Evolutionary conservation across 139 green algal species (phyloP).

Genomic region (Trebouxia sp.): DNA sequence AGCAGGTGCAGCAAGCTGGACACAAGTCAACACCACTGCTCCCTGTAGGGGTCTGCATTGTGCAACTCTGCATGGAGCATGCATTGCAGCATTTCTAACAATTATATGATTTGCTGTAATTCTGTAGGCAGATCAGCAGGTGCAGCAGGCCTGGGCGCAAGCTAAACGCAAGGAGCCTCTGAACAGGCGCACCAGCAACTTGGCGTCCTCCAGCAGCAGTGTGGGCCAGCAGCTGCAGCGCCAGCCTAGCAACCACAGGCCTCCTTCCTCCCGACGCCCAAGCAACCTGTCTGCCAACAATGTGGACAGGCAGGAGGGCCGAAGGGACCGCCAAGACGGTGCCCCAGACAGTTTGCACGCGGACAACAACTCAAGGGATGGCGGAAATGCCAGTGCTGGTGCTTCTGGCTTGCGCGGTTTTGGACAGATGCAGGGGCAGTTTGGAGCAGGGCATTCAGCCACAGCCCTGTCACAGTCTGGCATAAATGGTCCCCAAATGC

Average conservation of each 20-base stretch:
- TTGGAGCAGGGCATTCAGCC: not conserved
- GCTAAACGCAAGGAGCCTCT: slow-evolving; percentile 11
- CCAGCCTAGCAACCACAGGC: not conserved
- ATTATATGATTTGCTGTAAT: too few species aligned
- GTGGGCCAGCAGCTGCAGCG: not conserved
- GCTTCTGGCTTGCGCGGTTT: not conserved
- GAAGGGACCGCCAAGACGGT: not conserved
- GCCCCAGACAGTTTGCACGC: not conserved
- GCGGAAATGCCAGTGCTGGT: not conserved
- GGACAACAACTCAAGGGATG: not conserved
- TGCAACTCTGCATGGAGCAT: too few species aligned
- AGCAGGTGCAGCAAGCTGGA: too few species aligned
- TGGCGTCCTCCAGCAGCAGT: not conserved
- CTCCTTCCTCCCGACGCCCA: not conserved
- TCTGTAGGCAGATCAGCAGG: slow-evolving; percentile 2
- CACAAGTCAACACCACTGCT: too few species aligned
- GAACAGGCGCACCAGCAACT: not conserved
- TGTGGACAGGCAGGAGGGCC: not conserved
- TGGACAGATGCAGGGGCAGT: not conserved
- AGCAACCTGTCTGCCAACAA: not conserved
- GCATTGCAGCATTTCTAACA: too few species aligned
- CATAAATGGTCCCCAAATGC: not conserved
- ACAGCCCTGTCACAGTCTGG: not conserved
- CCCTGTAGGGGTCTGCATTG: too few species aligned
- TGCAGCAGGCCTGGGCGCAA: slow-evolving; percentile 2